Base-by-base conservation (phyloP, 83 land plant species). In the Picea abies region DNA sequence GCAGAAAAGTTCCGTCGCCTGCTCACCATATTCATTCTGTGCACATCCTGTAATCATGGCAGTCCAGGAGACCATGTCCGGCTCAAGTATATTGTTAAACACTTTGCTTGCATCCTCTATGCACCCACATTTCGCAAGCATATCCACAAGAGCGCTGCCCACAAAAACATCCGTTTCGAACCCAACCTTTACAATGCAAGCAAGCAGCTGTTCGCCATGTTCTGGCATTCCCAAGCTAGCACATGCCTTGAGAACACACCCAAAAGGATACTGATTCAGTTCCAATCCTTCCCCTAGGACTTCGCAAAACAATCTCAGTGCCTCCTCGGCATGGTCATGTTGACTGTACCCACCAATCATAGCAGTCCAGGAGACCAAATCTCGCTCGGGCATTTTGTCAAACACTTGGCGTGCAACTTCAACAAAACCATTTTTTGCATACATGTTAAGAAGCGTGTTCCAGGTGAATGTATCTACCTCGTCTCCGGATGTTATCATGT, bases 41-140 rank as follows among this genome's bases (percentile, higher is more conserved):
- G 90, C 94, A 78, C 76, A 90, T 58, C 94, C 96, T 84, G 90
- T 88, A 49, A 94, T 90, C 23, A 93, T 84, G 6, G 93, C 83
- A 63, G 88, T 91, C 93, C 93, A 93, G 20, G 95, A 68, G 29
- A 93, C 93, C 23, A 87, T 79, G 44, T 89, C 78, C 39, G 62
- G 84, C 66, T 73, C 84, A 76, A 79, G 63, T 86, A 91, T 84
- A 66, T 37, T 35, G 56, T 83, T 87, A 79, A 93, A 93, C 91
- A 91, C 78, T 82, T 85, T 72, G 68, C 82, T 64, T 0, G 93
- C 91, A 81, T 77, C 84, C 86, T 88, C 88, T 22, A 84, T 82
- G 2, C 29, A 76, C 20, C 96, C 94, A 80, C 88, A 90, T 63
- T 85, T 78, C 9, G 89, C 88, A 73, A 90, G 90, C 83, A 90